These are phyloP conservation scores for Sideroxylon spinosum DNA, from an alignment of 179 eudicot genomes.

Conservation along the genomic window DNA sequence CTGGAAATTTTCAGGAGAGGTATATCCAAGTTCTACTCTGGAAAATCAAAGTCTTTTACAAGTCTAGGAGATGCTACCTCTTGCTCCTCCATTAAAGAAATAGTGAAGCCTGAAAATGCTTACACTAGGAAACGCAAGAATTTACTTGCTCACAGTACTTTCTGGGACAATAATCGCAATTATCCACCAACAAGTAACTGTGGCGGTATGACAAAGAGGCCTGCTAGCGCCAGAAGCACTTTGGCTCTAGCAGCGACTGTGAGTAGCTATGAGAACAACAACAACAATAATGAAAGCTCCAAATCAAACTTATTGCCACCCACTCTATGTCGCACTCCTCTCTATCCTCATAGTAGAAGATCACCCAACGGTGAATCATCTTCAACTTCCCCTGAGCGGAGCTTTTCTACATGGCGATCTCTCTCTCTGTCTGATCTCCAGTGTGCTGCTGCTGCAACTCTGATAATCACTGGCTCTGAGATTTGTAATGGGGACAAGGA, in stretches of 20 bases:
- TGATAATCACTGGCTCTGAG: constrained; percentile 16
- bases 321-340: constrained; percentile 36
- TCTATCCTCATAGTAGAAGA: constrained; percentile 37
- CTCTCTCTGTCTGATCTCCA: constrained; percentile 57
- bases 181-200: constrained; percentile 15
- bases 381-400: constrained; percentile 23
- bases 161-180: constrained; percentile 31
- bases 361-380: constrained; percentile 19
- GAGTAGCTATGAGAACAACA: constrained; percentile 31
- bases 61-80: constrained; percentile 54
- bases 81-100: constrained; percentile 52
- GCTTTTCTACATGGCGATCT: constrained; percentile 40
- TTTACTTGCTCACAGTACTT: constrained; percentile 42
- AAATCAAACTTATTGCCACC: constrained; percentile 31
- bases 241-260: constrained; percentile 21
- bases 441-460: constrained; percentile 28
- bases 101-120: constrained; percentile 69
- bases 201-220: constrained; percentile 42
- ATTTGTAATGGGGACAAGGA: constrained; percentile 10
- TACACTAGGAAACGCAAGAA: constrained; percentile 70
- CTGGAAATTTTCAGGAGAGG: constrained; percentile 54
- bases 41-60: constrained; percentile 76
- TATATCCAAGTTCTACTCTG: constrained; percentile 57
- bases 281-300: constrained; percentile 24
- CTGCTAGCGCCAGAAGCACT: constrained; percentile 37